Percentiles rank a stretch among this genome's conserved stretches.
Evolutionary conservation across 176 grass and related monocot species (phyloP).

Genomic region (Eragrostis nindensis): DNA sequence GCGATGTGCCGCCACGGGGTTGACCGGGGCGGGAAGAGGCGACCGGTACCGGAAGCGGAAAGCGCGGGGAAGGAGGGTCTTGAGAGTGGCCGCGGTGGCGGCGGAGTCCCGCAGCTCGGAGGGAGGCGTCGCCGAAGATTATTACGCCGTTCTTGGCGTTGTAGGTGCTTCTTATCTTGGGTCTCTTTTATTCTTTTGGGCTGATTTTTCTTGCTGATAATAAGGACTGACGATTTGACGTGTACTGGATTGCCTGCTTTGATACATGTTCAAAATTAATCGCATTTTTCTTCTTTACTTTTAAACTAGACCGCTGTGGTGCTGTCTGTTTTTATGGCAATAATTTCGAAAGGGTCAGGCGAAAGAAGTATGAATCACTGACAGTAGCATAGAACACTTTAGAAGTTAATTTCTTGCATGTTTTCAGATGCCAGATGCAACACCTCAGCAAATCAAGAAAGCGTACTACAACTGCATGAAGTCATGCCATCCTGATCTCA

Average conservation of each 20-base stretch:
- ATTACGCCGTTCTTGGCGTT: slow-evolving; percentile 85
- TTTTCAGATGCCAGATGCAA: slow-evolving; percentile 92
- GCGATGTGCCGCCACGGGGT: slow-evolving; percentile 27
- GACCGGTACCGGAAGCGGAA: slow-evolving; percentile 5
- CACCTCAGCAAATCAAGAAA: slow-evolving; percentile 91
- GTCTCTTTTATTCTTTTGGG: background rate
- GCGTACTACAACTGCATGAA: slow-evolving; percentile 99
- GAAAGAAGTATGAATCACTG: background rate
- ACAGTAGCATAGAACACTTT: background rate
- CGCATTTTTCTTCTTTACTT: background rate
- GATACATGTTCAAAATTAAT: background rate
- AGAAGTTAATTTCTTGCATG: background rate
- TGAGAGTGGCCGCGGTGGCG: slow-evolving; percentile 51
- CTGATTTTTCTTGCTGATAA: background rate
- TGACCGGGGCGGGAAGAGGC: slow-evolving; percentile 22
- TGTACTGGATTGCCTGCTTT: background rate
- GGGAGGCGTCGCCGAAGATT: slow-evolving; percentile 77
- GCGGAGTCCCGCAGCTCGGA: slow-evolving; percentile 43
- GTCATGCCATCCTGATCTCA: slow-evolving; percentile 90
- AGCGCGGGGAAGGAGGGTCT: slow-evolving; percentile 28
- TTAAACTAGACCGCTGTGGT: background rate
- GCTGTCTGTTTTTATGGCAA: background rate
- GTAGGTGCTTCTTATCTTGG: slow-evolving; percentile 41
- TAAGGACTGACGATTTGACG: background rate
- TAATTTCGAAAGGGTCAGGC: slow-evolving; percentile 6